Evolutionary conservation across 768 basidiomycete genomes (phyloP), one percentile per base, ranked within the genome.

Genomic region (Clathrus columnatus): DNA sequence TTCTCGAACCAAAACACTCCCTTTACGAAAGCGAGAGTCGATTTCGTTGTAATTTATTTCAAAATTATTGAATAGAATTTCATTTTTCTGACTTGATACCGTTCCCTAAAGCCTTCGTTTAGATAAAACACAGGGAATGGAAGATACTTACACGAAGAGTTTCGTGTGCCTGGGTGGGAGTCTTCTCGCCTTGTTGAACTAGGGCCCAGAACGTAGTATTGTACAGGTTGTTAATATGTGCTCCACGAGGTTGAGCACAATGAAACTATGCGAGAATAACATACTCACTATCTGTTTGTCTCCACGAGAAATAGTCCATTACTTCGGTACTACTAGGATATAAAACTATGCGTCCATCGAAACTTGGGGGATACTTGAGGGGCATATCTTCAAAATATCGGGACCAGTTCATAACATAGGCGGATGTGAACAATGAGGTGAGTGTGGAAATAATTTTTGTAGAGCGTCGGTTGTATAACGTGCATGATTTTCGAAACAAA

Each of bases 181-280:
- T 83, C 66, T 87, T 73, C 0, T 84, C 86, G n/a, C 84, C 87
- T 62, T 88, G 77, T 44, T 85, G 84, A 0, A 98, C 82, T 29
- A 99, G 78, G 0, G 92, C 88, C 96, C 95, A 98, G 65, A 98
- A 99, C 0, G 73, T 75, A 0, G 96, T 97, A 64, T 99, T 99
- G 72, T 98, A 94, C 21, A 99, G 72, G 66, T 99, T 99, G 66
- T 99, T 99, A 66, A 98, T 87, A 66, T 99, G 96, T 0, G 96
- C 94, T 97, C 66, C 21, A 59, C 50, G 56, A 55, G 59, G 50
- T 49, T 60, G 61, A 61, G 61, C 62, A 50, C 28, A 36, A 61
- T 58, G 57, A 23, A 62, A 28, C 48, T 14, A 26, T 50, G 56
- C 47, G n/a, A 23, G n/a, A 23, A 17, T 7, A 16, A 50, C n/a